Evolutionary conservation across 2,329 filamentous ascomycete species (phyloP), one percentile per base, ranked within the genome.

Genomic region (Pyrenochaeta sp.): DNA sequence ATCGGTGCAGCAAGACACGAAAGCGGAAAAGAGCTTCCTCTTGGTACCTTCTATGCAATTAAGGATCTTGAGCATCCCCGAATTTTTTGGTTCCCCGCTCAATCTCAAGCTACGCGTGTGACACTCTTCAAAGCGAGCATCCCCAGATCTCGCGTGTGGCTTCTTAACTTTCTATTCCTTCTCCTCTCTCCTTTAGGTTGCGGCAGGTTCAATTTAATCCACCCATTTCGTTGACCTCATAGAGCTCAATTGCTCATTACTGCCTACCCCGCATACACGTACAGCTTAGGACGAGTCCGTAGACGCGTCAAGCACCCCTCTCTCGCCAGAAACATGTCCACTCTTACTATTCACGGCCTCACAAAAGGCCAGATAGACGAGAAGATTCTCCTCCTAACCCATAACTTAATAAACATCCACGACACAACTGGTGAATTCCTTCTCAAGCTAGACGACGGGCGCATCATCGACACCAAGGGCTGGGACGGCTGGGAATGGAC

Each of bases 401-500:
- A 89, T 72, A 91, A 91, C 70, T 83, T 94, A 42, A 84, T 93
- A 74, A 91, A 91, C 77, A 93, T 93, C 78, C 86, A 87, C 69
- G 91, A 94, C 79, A 84, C 83, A 39, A 91, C 89, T 0, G 91
- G 91, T 49, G 84, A 91, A 70, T 93, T 92, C 74, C 82, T 93
- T 25, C 80, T 93, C 58, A 87, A 82, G 22, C 83, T 94, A 36
- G 82, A 84, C 1, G 90, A 93, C 68, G 91, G 91, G 56, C 85
- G 89, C 36, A 82, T 93, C 49, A 93, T 94, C 71, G 91, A 93
- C 77, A 93, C 91, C 56, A 94, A 94, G 77, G 90, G 90, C 56
- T 94, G 91, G 91, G 85, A 90, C 62, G 89, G 89, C 71, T 93
- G 91, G 91, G 90, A 93, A 78, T 92, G 90, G 89, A 92, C 90